Evolutionary conservation across 2,329 filamentous ascomycete genomes (phyloP).

Genomic region (Monosporascus ibericus): DNA sequence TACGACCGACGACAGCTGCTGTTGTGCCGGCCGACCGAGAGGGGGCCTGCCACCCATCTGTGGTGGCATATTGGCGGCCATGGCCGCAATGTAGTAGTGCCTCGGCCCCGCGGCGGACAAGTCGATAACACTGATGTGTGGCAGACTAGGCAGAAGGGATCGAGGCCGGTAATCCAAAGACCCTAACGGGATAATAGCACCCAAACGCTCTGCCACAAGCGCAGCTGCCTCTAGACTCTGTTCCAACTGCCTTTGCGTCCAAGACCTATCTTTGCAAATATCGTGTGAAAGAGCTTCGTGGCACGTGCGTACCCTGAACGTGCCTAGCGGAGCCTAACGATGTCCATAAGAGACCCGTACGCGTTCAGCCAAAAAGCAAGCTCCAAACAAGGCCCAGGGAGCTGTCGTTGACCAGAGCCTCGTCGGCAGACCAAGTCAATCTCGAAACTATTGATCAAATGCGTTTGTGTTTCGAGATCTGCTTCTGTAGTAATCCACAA

Average conservation of each 20-base stretch:
- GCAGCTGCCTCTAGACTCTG: neutral
- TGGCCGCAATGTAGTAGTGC: constrained; percentile 34
- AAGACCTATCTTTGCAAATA: neutral
- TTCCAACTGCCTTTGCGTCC: neutral
- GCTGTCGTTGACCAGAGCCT: neutral
- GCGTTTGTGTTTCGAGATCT: too few species aligned
- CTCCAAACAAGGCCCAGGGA: neutral
- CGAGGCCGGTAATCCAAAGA: neutral
- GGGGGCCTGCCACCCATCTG: constrained; percentile 46
- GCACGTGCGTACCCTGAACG: neutral
- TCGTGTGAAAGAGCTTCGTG: neutral
- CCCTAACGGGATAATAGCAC: neutral
- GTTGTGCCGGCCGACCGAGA: constrained; percentile 34
- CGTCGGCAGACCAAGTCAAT: too few species aligned
- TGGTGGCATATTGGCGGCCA: constrained; percentile 55
- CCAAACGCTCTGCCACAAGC: neutral
- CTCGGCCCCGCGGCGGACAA: constrained; percentile 10
- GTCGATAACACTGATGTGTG: neutral
- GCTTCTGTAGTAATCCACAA: neutral
- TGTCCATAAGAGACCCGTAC: constrained; percentile 12
- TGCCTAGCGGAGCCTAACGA: constrained; percentile 9
- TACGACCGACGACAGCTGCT: constrained; percentile 35
- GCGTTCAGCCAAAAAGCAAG: neutral
- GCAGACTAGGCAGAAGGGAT: neutral
- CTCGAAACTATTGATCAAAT: too few species aligned